Evolutionary conservation across 805 yeast species (phyloP).

Genomic region (Monosporozyma yasuniensis): DNA sequence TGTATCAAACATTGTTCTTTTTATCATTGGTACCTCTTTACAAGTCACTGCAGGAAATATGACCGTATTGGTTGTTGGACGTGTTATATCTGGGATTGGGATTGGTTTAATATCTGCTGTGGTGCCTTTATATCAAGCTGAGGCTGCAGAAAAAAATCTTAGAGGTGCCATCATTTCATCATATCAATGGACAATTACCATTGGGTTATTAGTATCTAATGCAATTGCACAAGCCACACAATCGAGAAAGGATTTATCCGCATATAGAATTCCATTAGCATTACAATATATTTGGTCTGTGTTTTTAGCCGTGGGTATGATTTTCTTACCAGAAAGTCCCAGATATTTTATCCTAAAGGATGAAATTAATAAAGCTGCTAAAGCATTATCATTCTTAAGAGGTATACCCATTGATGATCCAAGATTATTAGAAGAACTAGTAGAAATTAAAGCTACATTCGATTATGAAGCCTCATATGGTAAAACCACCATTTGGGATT

Average conservation of each 20-base stretch:
- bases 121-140: constrained; percentile 80
- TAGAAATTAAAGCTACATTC: constrained; percentile 66
- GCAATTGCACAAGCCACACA: constrained; percentile 75
- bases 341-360: constrained; percentile 70
- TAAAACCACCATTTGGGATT: constrained; percentile 40
- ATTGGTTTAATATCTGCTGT: constrained; percentile 73
- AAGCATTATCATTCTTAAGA: constrained; percentile 54
- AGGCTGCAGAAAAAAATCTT: constrained; percentile 70
- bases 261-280: constrained; percentile 68
- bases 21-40: constrained; percentile 60
- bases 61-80: constrained; percentile 58
- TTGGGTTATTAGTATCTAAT: constrained; percentile 71
- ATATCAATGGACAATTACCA: constrained; percentile 84
- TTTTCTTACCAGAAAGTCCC: constrained; percentile 80
- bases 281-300: constrained; percentile 68
- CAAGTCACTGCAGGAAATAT: constrained; percentile 51
- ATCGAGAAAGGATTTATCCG: constrained; percentile 41
- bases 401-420: constrained; percentile 59
- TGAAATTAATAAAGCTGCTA: constrained; percentile 58
- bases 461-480: constrained; percentile 61
- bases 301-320: constrained; percentile 56
- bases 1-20: constrained; percentile 49
- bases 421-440: constrained; percentile 57
- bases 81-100: constrained; percentile 62
- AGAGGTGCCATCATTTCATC: constrained; percentile 76